Evolutionary conservation across 768 basidiomycete genomes (phyloP).

Genomic region (Paxillus ammoniavirescens): DNA sequence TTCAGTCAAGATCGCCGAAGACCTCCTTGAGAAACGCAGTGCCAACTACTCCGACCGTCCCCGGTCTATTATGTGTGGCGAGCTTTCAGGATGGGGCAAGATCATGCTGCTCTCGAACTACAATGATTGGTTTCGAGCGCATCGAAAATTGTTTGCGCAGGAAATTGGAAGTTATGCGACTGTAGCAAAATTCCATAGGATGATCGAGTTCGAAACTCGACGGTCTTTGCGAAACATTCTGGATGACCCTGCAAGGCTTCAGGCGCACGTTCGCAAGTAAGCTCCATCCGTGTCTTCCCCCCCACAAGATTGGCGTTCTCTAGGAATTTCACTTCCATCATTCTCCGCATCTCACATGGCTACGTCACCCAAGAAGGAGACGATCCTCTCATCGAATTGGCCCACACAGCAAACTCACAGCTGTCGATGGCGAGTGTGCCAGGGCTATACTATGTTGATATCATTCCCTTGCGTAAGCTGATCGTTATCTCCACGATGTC

Average conservation of each 20-base stretch:
- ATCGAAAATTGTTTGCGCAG: constrained; percentile 19
- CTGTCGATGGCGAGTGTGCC: constrained; percentile 10
- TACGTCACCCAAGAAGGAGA: constrained; percentile 35
- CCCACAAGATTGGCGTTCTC: neutral
- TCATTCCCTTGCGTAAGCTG: constrained; percentile 15
- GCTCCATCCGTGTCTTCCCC: neutral
- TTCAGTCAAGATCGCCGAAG: constrained; percentile 38
- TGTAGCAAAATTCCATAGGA: constrained; percentile 10
- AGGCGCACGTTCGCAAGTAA: constrained; percentile 15
- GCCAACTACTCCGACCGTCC: constrained; percentile 38
- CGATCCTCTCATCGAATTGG: constrained; percentile 35
- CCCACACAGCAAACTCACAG: constrained; percentile 24
- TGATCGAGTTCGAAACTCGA: constrained; percentile 20
- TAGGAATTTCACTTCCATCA: constrained; percentile 21
- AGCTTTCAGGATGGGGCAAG: constrained; percentile 22
- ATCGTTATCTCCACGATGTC: neutral
- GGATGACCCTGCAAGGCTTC: constrained; percentile 5
- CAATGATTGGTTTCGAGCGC: constrained; percentile 12
- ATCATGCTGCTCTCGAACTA: constrained; percentile 15
- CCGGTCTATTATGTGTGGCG: constrained; percentile 17
- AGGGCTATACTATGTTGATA: constrained; percentile 14
- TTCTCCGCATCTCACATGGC: constrained; percentile 39
- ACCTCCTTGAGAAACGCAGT: constrained; percentile 47
- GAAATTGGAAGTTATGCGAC: constrained; percentile 10
- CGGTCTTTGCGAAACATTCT: constrained; percentile 11